These are phyloP conservation scores for Opeltia flavorubescens DNA, from an alignment of 495 filamentous ascomycete genomes.

Conservation along the genomic window DNA sequence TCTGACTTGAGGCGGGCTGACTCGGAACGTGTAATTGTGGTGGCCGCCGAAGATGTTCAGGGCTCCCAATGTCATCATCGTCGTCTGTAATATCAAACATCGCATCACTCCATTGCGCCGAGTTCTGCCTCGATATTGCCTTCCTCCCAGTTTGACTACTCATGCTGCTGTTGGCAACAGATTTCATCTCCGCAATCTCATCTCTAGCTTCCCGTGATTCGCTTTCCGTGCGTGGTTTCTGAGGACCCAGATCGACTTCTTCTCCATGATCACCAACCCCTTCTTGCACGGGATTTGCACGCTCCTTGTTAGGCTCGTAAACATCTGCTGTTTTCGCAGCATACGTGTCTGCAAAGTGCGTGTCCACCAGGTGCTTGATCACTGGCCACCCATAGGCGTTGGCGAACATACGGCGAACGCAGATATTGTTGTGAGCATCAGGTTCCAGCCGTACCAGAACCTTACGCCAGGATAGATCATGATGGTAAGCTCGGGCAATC, in stretches of 20 bases:
- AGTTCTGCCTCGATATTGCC: conserved; percentile 20
- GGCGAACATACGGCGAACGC: conserved; percentile 87
- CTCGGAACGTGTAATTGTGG: background rate
- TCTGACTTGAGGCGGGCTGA: background rate
- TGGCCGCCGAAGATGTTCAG: background rate
- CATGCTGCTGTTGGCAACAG: conserved; percentile 8
- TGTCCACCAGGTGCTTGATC: conserved; percentile 81
- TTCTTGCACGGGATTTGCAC: conserved; percentile 29
- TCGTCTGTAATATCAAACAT: conserved; percentile 24
- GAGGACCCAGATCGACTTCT: conserved; percentile 19
- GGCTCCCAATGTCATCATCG: conserved; percentile 11
- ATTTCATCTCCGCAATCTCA: conserved; percentile 10
- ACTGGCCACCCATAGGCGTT: conserved; percentile 98
- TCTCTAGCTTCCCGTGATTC: conserved; percentile 15
- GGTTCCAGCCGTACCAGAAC: conserved; percentile 90
- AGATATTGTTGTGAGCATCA: conserved; percentile 96
- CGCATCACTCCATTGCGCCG: conserved; percentile 27
- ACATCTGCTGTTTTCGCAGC: conserved; percentile 46
- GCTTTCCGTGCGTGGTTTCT: conserved; percentile 9
- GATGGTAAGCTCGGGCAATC: conserved; percentile 89
- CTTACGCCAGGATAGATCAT: conserved; percentile 83
- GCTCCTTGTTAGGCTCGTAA: conserved; percentile 31
- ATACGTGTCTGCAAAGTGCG: conserved; percentile 67
- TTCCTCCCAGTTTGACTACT: conserved; percentile 6
- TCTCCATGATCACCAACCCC: conserved; percentile 29